Evolutionary conservation across 495 filamentous ascomycete species (phyloP), one percentile per base, ranked within the genome.

Genomic region (Trichoderma gamsii): DNA sequence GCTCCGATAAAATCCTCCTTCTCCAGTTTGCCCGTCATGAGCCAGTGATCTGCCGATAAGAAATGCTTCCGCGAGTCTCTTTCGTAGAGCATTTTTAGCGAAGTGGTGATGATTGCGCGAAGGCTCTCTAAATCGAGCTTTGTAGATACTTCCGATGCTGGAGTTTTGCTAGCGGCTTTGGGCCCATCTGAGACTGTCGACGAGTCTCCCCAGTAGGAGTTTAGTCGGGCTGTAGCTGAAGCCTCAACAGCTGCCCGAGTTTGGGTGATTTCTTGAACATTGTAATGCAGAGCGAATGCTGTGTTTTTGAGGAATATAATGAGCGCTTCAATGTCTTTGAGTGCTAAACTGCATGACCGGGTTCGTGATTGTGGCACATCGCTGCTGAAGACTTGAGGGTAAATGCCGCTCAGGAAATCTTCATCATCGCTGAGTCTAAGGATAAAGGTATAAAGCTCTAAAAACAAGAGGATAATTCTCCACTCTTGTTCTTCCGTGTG

Each of bases 381-480:
- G 0, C 27, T 64, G 4, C 71, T 41, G 3, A 41, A 49, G 0
- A 71, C 35, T 12, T 70, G 41, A 1, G 75, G 56, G 27, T 69
- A 64, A 41, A 79, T 68, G 21, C 71, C 75, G 65, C 81, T 78
- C 56, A 92, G 84, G 72, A 92, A 92, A 67, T 92, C 90, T 67
- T 98, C 93, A 69, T 99, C 95, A 71, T 98, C 96, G 78, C 91
- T 97, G 63, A 97, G 85, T 71, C 93, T 89, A 41, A 98, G 80
- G 6, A 97, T 83, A 74, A 98, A 97, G 15, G 89, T 91, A 76
- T 97, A 99, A 13, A 98, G 84, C 72, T 98, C 95, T 32, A 99
- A 82, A 73, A 98, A 99, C 1, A 98, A 83, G 0, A 98, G 82
- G 43, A 97, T 86, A 2, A 94, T 88, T 16, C 88, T 88, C 96